phyloP scores from a whole-genome alignment of 352 stramenopile genomes.

The Nothophytophthora sp. region DNA sequence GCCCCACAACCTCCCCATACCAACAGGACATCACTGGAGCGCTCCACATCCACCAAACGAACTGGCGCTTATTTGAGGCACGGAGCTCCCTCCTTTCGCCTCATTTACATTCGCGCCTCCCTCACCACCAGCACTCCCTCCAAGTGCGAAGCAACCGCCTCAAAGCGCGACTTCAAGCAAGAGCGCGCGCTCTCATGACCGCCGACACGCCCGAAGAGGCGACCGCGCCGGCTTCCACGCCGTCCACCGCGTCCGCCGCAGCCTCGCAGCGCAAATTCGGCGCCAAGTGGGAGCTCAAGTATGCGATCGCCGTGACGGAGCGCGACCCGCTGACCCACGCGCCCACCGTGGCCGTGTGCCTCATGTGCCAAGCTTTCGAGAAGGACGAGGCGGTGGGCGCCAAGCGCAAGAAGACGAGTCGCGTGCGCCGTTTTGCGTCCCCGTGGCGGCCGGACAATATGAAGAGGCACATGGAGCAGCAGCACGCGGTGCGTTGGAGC shows the following conservation, averaged over 20 bases:
- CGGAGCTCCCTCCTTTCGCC: too few relatives aligned
- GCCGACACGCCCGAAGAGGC: not conserved
- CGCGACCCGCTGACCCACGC: conserved; percentile 16
- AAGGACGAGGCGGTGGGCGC: conserved; percentile 20
- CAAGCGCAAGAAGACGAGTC: conserved; percentile 36
- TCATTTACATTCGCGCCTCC: too few relatives aligned
- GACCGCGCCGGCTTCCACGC: not conserved
- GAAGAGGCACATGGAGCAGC: conserved; percentile 34
- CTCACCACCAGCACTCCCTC: too few relatives aligned
- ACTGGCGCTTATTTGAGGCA: too few relatives aligned
- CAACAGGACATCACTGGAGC: too few relatives aligned
- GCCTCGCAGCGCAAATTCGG: conserved; percentile 25
- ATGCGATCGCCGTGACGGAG: conserved; percentile 23
- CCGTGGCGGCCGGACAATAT: conserved; percentile 39
- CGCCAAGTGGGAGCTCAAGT: conserved; percentile 28
- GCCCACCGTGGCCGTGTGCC: conserved; percentile 22
- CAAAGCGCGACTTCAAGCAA: too few relatives aligned
- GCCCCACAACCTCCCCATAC: too few relatives aligned
- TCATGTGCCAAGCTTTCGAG: conserved; percentile 32
- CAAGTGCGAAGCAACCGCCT: too few relatives aligned
- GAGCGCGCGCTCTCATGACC: too few relatives aligned
- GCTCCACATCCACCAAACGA: too few relatives aligned
- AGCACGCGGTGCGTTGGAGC: conserved; percentile 25
- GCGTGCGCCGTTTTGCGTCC: conserved; percentile 25
- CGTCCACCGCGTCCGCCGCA: not conserved